phyloP scores from a whole-genome alignment of 805 yeast genomes.

The Candida nemodendra region DNA sequence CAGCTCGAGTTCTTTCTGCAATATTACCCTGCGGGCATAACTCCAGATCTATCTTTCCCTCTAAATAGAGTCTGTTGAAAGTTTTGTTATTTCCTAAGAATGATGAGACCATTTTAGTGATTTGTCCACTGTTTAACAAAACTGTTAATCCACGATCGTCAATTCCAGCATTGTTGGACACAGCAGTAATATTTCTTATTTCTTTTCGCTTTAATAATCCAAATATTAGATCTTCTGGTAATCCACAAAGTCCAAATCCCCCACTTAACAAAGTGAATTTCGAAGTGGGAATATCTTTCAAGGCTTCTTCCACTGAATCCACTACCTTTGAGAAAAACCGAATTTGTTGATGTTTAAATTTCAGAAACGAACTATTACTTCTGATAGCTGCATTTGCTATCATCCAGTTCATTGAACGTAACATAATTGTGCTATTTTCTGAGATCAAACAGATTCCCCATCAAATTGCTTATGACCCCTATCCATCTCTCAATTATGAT shows the following conservation, averaged over 20 bases:
- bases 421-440: too few relatives aligned
- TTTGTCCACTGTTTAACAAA: conserved; percentile 42
- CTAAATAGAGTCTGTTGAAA: conserved; percentile 39
- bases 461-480: too few relatives aligned
- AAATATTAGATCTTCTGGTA: conserved; percentile 43
- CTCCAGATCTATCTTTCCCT: conserved; percentile 45
- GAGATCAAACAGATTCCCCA: too few relatives aligned
- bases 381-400: too few relatives aligned
- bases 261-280: conserved; percentile 42
- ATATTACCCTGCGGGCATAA: conserved; percentile 52
- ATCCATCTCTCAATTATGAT: too few relatives aligned
- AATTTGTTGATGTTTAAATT: too few relatives aligned
- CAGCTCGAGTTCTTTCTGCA: conserved; percentile 49
- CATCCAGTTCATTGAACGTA: too few relatives aligned
- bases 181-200: conserved; percentile 40
- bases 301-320: conserved; percentile 30
- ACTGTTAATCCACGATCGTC: conserved; percentile 44
- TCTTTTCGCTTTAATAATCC: conserved; percentile 35
- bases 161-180: conserved; percentile 49
- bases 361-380: too few relatives aligned
- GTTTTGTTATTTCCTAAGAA: conserved; percentile 45
- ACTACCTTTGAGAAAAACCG: conserved; percentile 11
- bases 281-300: conserved; percentile 29
- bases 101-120: conserved; percentile 44
- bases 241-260: conserved; percentile 50